Evolutionary conservation across 306 rosid species (phyloP).

Genomic region (Quercus variabilis): DNA sequence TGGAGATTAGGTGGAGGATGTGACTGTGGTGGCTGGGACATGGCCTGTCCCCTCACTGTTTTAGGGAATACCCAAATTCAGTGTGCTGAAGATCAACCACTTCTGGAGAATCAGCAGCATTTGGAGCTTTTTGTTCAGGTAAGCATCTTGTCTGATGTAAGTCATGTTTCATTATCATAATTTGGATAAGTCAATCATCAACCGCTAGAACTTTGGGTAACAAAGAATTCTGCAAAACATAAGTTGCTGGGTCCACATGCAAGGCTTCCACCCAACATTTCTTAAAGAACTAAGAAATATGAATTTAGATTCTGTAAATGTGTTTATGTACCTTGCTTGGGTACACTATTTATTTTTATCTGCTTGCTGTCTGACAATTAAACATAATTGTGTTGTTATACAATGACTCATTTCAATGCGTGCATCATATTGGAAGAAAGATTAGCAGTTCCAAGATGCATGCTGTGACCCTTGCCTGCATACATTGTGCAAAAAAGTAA

Average conservation of each 20-base stretch:
- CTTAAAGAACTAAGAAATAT: neutral
- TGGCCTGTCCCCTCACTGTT: slow-evolving; percentile 85
- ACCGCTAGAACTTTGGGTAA: neutral
- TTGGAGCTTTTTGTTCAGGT: slow-evolving; percentile 83
- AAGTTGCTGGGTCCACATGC: neutral
- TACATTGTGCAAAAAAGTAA: neutral
- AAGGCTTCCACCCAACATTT: neutral
- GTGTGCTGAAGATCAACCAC: slow-evolving; percentile 41
- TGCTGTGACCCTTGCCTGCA: neutral
- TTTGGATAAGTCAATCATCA: neutral
- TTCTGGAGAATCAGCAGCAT: slow-evolving; percentile 47
- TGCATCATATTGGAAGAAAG: neutral
- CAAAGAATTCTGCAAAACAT: neutral
- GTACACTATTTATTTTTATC: neutral
- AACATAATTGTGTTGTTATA: neutral
- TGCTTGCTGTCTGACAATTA: neutral
- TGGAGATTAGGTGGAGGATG: slow-evolving; percentile 91
- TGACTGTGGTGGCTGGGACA: slow-evolving; percentile 99
- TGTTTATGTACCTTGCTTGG: neutral
- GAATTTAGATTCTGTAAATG: neutral
- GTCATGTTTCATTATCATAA: slow-evolving; percentile 15
- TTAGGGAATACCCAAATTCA: slow-evolving; percentile 64
- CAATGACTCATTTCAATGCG: neutral
- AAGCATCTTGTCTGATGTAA: slow-evolving; percentile 22
- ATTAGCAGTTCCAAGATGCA: neutral